Evolutionary conservation across 805 yeast species (phyloP).

Genomic region (Komagataella populi): DNA sequence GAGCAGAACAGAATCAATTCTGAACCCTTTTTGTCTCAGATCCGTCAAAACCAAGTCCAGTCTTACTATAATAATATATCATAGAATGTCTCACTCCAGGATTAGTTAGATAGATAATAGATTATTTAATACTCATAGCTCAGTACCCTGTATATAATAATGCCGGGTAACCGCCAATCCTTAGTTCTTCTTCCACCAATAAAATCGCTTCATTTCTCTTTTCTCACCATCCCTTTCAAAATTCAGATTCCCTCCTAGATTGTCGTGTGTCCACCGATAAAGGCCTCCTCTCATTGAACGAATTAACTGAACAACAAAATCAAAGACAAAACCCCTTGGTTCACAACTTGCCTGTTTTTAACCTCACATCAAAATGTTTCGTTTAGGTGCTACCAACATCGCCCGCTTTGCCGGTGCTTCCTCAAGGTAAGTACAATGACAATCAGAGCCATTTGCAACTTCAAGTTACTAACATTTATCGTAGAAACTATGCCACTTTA

Average conservation of each 20-base stretch:
- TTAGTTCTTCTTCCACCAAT: background rate
- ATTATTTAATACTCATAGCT: background rate
- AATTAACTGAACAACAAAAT: background rate
- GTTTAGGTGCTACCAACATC: slow-evolving; percentile 37
- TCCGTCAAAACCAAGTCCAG: slow-evolving; percentile 23
- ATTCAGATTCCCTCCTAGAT: background rate
- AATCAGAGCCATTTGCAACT: background rate
- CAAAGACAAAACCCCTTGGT: background rate
- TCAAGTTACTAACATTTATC: background rate
- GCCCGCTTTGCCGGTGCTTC: slow-evolving; percentile 31
- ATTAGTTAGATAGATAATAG: background rate
- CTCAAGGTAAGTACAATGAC: slow-evolving; percentile 28
- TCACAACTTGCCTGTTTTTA: background rate
- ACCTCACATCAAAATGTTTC: slow-evolving; percentile 25
- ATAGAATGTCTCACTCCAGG: background rate
- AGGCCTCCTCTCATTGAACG: background rate
- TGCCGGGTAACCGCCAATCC: background rate
- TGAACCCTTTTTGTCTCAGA: slow-evolving; percentile 17
- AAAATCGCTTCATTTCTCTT: background rate
- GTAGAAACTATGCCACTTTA: slow-evolving; percentile 90
- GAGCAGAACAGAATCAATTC: slow-evolving; percentile 20
- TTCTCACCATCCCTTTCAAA: background rate
- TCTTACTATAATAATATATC: slow-evolving; percentile 14
- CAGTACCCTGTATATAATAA: too few species aligned
- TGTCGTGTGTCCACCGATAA: background rate